These are phyloP conservation scores for Penicillium olsonii DNA, from an alignment of 2,329 filamentous ascomycete genomes.

Conservation along the genomic window DNA sequence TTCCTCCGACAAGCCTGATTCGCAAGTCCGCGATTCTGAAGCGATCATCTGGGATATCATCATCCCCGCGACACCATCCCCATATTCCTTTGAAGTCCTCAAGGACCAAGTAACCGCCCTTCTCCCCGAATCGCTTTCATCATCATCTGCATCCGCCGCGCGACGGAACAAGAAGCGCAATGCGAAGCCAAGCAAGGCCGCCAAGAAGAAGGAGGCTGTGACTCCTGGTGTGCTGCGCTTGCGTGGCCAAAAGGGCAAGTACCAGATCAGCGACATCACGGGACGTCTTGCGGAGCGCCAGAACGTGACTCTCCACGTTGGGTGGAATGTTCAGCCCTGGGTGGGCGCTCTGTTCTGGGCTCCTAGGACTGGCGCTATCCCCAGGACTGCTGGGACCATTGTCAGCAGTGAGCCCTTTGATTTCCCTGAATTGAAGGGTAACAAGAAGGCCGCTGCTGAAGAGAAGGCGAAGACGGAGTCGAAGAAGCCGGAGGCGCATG, in stretches of 20 bases:
- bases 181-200: conserved; percentile 22
- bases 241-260: conserved; percentile 87
- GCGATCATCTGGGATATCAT: conserved; percentile 96
- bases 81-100: conserved; percentile 43
- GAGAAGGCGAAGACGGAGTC: conserved; percentile 19
- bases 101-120: conserved; percentile 31
- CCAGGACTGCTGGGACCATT: conserved; percentile 53
- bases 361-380: conserved; percentile 51
- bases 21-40: conserved; percentile 46
- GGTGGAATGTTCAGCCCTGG: conserved; percentile 98
- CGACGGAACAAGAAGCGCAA: conserved; percentile 28
- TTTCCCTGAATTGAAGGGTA: conserved; percentile 58
- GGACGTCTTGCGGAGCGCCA: conserved; percentile 73
- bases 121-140: conserved; percentile 24
- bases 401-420: conserved; percentile 55
- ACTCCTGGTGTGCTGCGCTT: conserved; percentile 68
- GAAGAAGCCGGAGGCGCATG: no score
- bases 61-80: conserved; percentile 66
- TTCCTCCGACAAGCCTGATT: conserved; percentile 32
- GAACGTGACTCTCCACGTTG: conserved; percentile 76
- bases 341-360: conserved; percentile 88
- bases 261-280: conserved; percentile 89
- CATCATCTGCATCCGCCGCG: conserved; percentile 5
- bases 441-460: conserved; percentile 23
- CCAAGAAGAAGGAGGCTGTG: conserved; percentile 11